Base-by-base conservation (phyloP, 768 basidiomycete genomes). In the Tricholoma matsutake region DNA sequence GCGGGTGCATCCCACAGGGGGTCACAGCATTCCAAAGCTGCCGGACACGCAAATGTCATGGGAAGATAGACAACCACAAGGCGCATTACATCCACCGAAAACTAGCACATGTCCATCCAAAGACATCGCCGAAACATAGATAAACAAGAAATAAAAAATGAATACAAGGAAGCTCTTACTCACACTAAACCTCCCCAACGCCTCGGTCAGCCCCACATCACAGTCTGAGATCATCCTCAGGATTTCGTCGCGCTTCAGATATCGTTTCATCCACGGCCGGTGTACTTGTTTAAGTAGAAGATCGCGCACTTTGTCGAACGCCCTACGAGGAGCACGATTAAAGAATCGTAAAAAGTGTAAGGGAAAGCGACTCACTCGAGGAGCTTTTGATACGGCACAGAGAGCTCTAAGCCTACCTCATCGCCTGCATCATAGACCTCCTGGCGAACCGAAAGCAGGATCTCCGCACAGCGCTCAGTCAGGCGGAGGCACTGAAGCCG, bases 251-350 rank as follows among this genome's bases (percentile, higher is more conserved):
- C 89, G 83, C 68, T 86, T 86, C 39, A 94, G 78, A 67, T 90
- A 93, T 4, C 90, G 80, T 71, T 91, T 90, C 63, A 94, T 73
- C 75, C 92, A 93, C 0, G 91, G 88, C 1, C 89, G 76, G 43
- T 83, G 76, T 14, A 78, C 75, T 63, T 91, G 86, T 64, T 84
- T 86, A 57, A 78, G 67, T 28, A 91, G 77, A 64, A 92, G 82
- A 2, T 68, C 63, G 41, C 77, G 74, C 3, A 90, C 80, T 4
- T 71, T 54, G 2, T 64, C 59, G 65, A 82, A 86, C 0, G 83
- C 70, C 25, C 78, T 79, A 32, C 20, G 32, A 35, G 16, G 22
- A 43, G 9, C 14, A 37, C 35, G 22, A 14, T 20, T 41, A 57
- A 51, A 60, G 16, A 32, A 57, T 28, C 28, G 16, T 5, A 39